Evolutionary conservation across 768 basidiomycete species (phyloP).

Genomic region (Agaricus blazei): DNA sequence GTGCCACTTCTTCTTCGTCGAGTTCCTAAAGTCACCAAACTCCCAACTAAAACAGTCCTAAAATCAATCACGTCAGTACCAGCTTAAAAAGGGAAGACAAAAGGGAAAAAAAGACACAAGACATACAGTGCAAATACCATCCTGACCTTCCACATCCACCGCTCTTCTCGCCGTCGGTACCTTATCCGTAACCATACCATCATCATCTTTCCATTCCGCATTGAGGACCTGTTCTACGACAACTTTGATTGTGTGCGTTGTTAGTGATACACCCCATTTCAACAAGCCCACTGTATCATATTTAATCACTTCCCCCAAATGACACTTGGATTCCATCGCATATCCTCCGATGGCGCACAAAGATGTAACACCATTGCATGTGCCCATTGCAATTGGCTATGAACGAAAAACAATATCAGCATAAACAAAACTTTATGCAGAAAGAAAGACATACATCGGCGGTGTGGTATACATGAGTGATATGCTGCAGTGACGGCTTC

Average conservation of each 20-base stretch:
- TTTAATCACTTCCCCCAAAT: constrained; percentile 74
- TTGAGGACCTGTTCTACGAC: constrained; percentile 47
- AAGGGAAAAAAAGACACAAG: neutral
- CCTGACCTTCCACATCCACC: constrained; percentile 39
- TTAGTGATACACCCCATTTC: constrained; percentile 73
- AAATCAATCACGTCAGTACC: constrained; percentile 1
- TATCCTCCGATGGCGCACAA: constrained; percentile 59
- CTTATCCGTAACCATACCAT: constrained; percentile 15
- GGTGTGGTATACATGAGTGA: constrained; percentile 89
- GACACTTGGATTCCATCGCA: constrained; percentile 85
- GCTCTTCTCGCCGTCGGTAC: constrained; percentile 15
- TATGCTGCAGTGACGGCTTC: constrained; percentile 65
- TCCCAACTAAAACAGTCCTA: constrained; percentile 78
- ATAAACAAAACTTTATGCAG: no score
- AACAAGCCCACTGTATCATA: constrained; percentile 85
- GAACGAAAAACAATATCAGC: neutral
- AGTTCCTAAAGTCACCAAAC: constrained; percentile 38
- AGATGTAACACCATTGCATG: constrained; percentile 66
- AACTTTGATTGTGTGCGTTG: constrained; percentile 66
- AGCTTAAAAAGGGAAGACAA: neutral
- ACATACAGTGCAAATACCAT: constrained; percentile 59
- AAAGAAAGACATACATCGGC: constrained; percentile 52
- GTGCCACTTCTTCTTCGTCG: constrained; percentile 6
- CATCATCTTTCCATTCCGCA: constrained; percentile 14
- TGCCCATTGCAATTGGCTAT: constrained; percentile 83